A percentile compares a stretch with the other conserved stretches of the same genome.
These are phyloP conservation scores for Triticum turgidum DNA, from an alignment of 176 grass and related monocot genomes.

Conservation along the genomic window DNA sequence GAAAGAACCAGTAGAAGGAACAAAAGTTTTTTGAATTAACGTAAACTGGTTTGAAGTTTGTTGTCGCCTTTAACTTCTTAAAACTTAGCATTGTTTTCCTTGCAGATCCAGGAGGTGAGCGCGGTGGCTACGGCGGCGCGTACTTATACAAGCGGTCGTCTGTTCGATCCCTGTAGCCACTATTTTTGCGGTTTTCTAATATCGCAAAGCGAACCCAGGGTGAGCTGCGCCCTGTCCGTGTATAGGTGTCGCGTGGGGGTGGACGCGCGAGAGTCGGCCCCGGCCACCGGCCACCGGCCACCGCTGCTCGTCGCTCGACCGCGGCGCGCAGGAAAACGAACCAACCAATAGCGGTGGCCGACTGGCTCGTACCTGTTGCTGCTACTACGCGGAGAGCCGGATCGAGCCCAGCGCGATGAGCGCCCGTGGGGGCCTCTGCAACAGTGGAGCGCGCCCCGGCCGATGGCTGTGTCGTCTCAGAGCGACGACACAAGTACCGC, in stretches of 20 bases:
- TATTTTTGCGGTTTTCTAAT: too few species aligned
- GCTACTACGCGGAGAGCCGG: background rate
- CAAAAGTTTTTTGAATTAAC: too few species aligned
- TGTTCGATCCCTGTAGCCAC: too few species aligned
- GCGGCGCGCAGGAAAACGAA: background rate
- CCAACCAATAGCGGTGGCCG: background rate
- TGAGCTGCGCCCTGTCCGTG: too few species aligned
- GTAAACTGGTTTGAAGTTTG: too few species aligned
- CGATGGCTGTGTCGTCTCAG: background rate
- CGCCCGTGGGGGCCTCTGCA: background rate
- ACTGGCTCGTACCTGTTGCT: background rate
- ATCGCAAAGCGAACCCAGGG: too few species aligned
- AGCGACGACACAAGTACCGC: constrained; percentile 51
- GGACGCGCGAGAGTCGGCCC: background rate
- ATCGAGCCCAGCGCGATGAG: background rate
- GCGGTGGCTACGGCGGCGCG: too few species aligned
- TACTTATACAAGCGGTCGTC: too few species aligned
- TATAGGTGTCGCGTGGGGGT: background rate
- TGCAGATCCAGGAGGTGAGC: too few species aligned
- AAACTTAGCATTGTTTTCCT: too few species aligned
- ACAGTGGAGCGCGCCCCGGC: background rate
- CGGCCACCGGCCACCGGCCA: background rate
- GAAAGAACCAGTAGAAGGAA: too few species aligned
- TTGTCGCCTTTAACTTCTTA: too few species aligned
- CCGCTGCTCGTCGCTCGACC: background rate